These are phyloP conservation scores for Penicillium bialowiezense DNA, from an alignment of 495 filamentous ascomycete genomes.

Conservation along the genomic window DNA sequence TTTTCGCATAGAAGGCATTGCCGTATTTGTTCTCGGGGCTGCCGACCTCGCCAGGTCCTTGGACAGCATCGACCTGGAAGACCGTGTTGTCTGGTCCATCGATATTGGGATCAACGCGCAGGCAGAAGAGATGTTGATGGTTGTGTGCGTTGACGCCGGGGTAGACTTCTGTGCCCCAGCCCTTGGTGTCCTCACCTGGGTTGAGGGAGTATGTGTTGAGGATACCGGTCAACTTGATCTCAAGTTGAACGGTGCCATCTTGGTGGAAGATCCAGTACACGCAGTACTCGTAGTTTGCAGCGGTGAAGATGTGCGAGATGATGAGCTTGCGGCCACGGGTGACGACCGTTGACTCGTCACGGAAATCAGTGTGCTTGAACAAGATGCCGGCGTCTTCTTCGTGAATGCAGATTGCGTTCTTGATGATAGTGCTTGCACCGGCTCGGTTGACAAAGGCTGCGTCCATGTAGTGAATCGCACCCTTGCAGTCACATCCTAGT, in stretches of 20 bases:
- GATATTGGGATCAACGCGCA: conserved; percentile 85
- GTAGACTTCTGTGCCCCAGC: conserved; percentile 93
- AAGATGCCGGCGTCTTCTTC: conserved; percentile 93
- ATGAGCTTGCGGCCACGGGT: conserved; percentile 86
- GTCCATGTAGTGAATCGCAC: conserved; percentile 87
- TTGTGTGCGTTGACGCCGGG: conserved; percentile 78
- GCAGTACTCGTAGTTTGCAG: conserved; percentile 97
- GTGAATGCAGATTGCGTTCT: conserved; percentile 96
- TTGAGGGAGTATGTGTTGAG: conserved; percentile 88
- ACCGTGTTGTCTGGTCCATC: conserved; percentile 86
- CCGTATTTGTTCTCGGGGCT: conserved; percentile 84
- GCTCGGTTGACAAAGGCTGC: conserved; percentile 81
- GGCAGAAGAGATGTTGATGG: conserved; percentile 94
- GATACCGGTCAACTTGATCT: conserved; percentile 94
- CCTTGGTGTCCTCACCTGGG: conserved; percentile 77
- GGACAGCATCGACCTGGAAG: conserved; percentile 73
- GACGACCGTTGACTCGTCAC: conserved; percentile 82
- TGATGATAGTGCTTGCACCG: conserved; percentile 74
- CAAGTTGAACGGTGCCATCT: conserved; percentile 89
- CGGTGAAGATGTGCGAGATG: conserved; percentile 91
- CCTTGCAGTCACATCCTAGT: conserved; percentile 93
- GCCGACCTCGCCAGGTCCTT: conserved; percentile 66
- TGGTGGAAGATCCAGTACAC: conserved; percentile 93
- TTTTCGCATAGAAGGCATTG: conserved; percentile 91
- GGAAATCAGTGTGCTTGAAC: conserved; percentile 96